A percentile compares a stretch with the other conserved stretches of the same genome.
phyloP scores from a whole-genome alignment of 176 grass and related monocot species.

The Otatea glauca region DNA sequence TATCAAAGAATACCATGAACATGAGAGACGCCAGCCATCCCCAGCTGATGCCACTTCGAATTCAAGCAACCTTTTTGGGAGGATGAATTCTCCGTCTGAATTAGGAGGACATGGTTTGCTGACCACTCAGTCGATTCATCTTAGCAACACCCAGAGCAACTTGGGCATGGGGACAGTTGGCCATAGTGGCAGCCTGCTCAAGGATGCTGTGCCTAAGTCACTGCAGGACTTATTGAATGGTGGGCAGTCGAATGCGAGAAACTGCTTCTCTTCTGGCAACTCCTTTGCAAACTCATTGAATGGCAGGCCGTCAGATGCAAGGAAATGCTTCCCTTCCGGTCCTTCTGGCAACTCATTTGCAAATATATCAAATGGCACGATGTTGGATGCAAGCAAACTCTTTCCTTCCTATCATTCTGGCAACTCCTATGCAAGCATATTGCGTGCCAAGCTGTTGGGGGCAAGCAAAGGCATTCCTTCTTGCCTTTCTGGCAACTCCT shows the following conservation, averaged over 20 bases:
- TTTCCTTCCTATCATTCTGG: neutral
- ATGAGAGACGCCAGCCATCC: constrained; percentile 27
- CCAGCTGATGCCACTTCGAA: neutral
- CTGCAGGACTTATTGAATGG: neutral
- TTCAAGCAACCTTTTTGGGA: constrained; percentile 3
- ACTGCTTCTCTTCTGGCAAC: neutral
- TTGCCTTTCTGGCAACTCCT: neutral
- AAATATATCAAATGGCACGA: constrained; percentile 9
- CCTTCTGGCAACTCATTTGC: constrained; percentile 7
- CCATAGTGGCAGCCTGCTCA: constrained; percentile 9
- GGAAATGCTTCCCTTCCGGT: neutral
- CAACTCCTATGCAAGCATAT: neutral
- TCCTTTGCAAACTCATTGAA: neutral
- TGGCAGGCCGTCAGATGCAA: neutral
- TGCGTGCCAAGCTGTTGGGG: neutral
- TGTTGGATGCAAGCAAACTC: neutral
- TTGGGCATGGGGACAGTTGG: neutral
- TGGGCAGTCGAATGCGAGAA: neutral
- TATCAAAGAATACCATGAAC: constrained; percentile 34
- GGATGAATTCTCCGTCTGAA: constrained; percentile 22
- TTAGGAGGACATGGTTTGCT: constrained; percentile 27
- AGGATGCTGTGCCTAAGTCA: neutral
- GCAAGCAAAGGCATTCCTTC: neutral
- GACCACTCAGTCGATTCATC: constrained; percentile 18
- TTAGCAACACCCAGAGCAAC: constrained; percentile 20